phyloP scores from a whole-genome alignment of 2,329 filamentous ascomycete genomes.

The Pestalotiopsis sp. region DNA sequence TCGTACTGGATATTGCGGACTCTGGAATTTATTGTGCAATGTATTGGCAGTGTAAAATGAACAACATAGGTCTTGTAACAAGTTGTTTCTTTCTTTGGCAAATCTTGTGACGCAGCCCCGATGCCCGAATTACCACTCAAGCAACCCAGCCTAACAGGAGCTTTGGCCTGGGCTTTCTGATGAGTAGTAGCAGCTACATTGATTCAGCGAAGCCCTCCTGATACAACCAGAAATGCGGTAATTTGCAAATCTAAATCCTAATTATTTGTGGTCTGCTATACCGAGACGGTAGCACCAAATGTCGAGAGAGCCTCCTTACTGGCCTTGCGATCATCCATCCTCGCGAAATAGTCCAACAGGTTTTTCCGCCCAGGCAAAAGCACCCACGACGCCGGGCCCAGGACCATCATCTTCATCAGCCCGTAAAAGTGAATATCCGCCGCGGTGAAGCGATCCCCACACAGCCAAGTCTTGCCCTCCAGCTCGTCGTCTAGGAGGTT shows the following conservation, averaged over 20 bases:
- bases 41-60: no score
- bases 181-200: no score
- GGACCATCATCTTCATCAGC: not conserved
- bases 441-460: not conserved
- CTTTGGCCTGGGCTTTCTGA: no score
- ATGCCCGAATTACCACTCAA: no score
- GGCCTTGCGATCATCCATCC: not conserved
- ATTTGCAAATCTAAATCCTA: not conserved
- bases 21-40: no score
- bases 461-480: constrained; percentile 3
- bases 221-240: not conserved
- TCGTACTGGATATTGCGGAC: no score
- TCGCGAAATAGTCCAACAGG: not conserved
- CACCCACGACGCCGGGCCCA: not conserved
- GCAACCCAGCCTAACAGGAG: no score
- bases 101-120: no score
- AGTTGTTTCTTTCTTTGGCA: no score
- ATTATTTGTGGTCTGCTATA: not conserved
- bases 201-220: not conserved
- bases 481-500: not conserved
- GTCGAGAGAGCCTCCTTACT: not conserved
- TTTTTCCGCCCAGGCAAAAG: not conserved
- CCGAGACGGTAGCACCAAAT: not conserved
- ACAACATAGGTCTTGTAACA: no score
- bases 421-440: constrained; percentile 1